A percentile compares a stretch with the other conserved stretches of the same genome.
Evolutionary conservation across 2,329 filamentous ascomycete genomes (phyloP).

Genomic region (Massarina eburnea): DNA sequence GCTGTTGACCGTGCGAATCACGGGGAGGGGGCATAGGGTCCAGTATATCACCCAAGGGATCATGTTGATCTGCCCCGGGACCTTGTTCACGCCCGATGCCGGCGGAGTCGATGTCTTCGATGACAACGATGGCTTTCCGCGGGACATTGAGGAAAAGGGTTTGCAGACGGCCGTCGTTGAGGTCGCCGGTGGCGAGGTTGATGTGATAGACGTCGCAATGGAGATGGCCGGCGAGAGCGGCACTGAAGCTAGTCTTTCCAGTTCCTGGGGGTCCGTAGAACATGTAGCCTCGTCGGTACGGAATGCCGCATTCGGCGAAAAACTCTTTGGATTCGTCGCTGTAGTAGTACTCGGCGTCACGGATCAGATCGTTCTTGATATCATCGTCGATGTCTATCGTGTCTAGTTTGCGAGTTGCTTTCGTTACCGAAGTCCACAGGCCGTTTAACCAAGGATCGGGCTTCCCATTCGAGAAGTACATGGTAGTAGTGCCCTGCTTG

Average conservation of each 20-base stretch:
- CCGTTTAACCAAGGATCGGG: too few species aligned
- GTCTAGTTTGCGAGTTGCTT: slow-evolving; percentile 30
- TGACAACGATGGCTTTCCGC: slow-evolving; percentile 41
- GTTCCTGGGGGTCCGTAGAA: slow-evolving; percentile 46
- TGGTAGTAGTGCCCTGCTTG: slow-evolving; percentile 23
- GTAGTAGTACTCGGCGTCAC: slow-evolving; percentile 43
- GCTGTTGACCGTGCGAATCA: neutral
- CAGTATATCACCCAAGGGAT: neutral
- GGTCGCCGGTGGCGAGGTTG: slow-evolving; percentile 36
- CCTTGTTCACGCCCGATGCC: slow-evolving; percentile 29
- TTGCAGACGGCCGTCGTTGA: slow-evolving; percentile 34
- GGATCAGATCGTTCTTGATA: slow-evolving; percentile 30
- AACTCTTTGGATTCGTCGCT: slow-evolving; percentile 30
- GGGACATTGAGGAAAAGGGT: slow-evolving; percentile 37
- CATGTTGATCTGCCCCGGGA: neutral
- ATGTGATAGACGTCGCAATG: slow-evolving; percentile 43
- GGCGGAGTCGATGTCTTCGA: slow-evolving; percentile 46
- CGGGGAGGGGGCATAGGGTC: too few species aligned
- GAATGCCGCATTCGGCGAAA: slow-evolving; percentile 39
- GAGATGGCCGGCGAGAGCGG: slow-evolving; percentile 41
- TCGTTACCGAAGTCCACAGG: too few species aligned
- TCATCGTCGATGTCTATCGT: slow-evolving; percentile 36
- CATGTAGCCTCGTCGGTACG: slow-evolving; percentile 42
- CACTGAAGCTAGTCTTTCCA: slow-evolving; percentile 44
- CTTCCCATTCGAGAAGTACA: slow-evolving; percentile 20